Evolutionary conservation across 768 basidiomycete genomes (phyloP), one percentile per base, ranked within the genome.

Genomic region (Tremella yokohamensis): DNA sequence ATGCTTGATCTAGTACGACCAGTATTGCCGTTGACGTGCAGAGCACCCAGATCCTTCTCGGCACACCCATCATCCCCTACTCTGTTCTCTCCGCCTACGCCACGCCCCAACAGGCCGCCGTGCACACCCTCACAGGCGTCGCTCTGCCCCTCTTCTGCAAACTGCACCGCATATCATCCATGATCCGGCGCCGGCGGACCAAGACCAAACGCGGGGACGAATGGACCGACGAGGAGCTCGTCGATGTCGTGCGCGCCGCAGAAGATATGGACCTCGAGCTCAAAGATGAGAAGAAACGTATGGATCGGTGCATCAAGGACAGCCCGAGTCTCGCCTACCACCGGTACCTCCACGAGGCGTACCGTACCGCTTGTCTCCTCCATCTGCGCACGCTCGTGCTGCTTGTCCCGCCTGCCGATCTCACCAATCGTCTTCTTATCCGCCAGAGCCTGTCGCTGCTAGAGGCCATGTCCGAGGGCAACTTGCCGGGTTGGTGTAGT

Each of bases 311-410:
- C 8, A 59, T 70, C 3, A 25, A 45, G 19, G 69, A 56, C 40
- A 57, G 64, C 40, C 66, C 70, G 26, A 56, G 63, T 18, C 49
- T 72, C 16, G 37, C 62, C 12, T 60, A 52, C 20, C 68, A 68
- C 53, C 70, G 66, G 18, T 68, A 68, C 40, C 55, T 70, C 4
- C 71, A 70, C 59, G 69, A 73, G 26, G 68, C 71, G 8, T 70
- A 60, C 55, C 60, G 69, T 0, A 58, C 63, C 15, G 55, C 69
- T 37, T 66, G 62, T 22, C 54, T 70, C 8, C 42, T 73, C 1
- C 56, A 65, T 15, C 55, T 70, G 0, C 60, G 54, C 13, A 53
- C 49, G 8, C 61, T 62, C 34, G 69, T 70, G 3, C 58, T 66
- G 4, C 54, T 57, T 48, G 59, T 62, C 29, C 60, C 68, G n/a